Evolutionary conservation across 805 yeast genomes (phyloP), one percentile per base, ranked within the genome.

Genomic region (Monosporozyma aerobia): DNA sequence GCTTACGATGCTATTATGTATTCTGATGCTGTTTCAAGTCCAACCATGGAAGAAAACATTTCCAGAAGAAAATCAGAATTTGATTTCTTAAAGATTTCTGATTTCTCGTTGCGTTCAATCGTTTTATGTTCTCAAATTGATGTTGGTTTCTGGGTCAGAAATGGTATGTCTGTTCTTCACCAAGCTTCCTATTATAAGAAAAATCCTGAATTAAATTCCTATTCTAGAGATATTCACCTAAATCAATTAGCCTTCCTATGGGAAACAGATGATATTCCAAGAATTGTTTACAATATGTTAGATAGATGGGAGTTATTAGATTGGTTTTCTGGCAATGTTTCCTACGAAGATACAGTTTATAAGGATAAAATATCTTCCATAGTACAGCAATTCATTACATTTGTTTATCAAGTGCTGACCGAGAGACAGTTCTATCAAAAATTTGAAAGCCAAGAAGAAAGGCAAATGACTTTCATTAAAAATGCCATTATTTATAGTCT

Each of bases 371-470:
- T 81, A 1, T 72, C 76, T 2, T 78, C 80, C 53, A 79, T 92
- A 69, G 71, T 89, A 22, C 97, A 90, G 61, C 96, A 89, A 59
- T 83, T 89, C 56, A 62, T 90, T 47, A 79, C 82, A 33, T 84
- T 83, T 55, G 69, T 90, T 54, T 85, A 89, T 54, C 80, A 81
- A 48, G 57, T 89, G 9, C 63, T 90, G 19, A 80, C 86, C 1
- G 95, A 88, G 59, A 83, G 95, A 55, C 66, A 79, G 3, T 78
- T 78, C 49, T 76, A 88, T 53, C 73, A 73, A 52, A 78, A 78
- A 2, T 69, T 72, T 22, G 63, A 72, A 2, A 52, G 62, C 3
- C 44, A 57, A 2, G 64, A 63, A 6, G 69, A 69, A 6, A 67
- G 65, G 44, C 69, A 69, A 43, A 50, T 59, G 25, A 53, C 58